A percentile compares a stretch with the other conserved stretches of the same genome.
Conservation (phyloP, 208 protist species). For the Tritrichomonas musculus region DNA sequence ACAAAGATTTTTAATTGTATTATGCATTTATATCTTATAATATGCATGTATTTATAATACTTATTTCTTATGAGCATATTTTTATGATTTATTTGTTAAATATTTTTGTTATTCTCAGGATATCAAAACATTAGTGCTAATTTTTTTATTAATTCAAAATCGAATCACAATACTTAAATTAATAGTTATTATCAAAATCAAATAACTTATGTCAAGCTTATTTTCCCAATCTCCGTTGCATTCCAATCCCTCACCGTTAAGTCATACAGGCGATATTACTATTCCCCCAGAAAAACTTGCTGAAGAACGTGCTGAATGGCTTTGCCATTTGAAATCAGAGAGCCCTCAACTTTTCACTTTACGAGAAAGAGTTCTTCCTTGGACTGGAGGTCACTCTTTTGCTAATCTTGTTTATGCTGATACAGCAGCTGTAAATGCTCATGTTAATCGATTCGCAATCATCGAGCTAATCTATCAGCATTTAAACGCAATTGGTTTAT, state of each 20-base stretch:
- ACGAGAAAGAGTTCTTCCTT: constrained; percentile 3
- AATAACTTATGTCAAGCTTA: too few species aligned
- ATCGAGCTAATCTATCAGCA: neutral
- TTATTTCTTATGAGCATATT: neutral
- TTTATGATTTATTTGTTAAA: neutral
- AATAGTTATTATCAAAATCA: too few species aligned
- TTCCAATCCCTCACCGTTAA: neutral
- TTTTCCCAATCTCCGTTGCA: too few species aligned
- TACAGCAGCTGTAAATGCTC: neutral
- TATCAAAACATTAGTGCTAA: too few species aligned
- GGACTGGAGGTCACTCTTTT: constrained; percentile 26
- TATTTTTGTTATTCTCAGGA: neutral
- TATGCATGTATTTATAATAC: neutral
- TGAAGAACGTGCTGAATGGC: neutral
- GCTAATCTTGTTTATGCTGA: neutral
- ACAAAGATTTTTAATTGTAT: neutral
- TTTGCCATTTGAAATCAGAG: neutral
- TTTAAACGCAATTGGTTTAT: neutral
- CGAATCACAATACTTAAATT: too few species aligned
- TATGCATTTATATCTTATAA: neutral
- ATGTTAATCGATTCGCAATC: neutral
- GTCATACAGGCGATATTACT: neutral
- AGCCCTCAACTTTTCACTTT: neutral
- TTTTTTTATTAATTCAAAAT: too few species aligned
- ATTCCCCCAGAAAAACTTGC: neutral